A percentile compares a stretch with the other conserved stretches of the same genome.
phyloP scores from a whole-genome alignment of 2,329 filamentous ascomycete species.

The Nigrograna mackinnonii region DNA sequence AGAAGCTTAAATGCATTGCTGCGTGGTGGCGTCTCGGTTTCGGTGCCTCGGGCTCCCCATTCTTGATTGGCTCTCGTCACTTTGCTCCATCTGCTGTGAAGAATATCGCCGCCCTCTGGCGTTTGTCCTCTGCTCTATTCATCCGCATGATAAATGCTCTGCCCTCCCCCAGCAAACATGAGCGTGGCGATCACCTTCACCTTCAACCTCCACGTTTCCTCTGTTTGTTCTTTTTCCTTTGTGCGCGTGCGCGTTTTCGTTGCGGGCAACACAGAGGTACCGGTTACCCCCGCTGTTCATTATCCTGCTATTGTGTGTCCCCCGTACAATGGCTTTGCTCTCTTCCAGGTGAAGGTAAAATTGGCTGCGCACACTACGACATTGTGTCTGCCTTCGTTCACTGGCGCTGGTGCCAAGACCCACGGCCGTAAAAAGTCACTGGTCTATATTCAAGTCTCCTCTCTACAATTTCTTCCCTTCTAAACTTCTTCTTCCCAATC shows the following conservation, averaged over 20 bases:
- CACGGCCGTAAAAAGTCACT: too few relatives aligned
- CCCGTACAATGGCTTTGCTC: constrained; percentile 32
- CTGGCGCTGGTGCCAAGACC: constrained; percentile 13
- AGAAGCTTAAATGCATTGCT: constrained; percentile 34
- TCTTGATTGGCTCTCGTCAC: constrained; percentile 38
- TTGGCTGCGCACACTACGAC: constrained; percentile 18
- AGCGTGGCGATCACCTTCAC: constrained; percentile 16
- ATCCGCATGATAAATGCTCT: constrained; percentile 33
- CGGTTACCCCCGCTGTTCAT: background rate
- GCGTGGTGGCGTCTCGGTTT: constrained; percentile 39
- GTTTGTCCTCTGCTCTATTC: constrained; percentile 33
- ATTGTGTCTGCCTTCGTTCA: constrained; percentile 23
- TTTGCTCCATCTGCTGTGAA: constrained; percentile 23
- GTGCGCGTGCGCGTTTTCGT: constrained; percentile 14
- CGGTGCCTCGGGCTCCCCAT: constrained; percentile 22
- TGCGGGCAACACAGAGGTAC: constrained; percentile 15
- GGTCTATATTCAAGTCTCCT: too few relatives aligned
- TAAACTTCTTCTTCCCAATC: too few relatives aligned
- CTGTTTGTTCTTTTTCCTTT: constrained; percentile 17
- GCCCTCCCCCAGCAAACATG: constrained; percentile 15
- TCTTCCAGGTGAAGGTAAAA: constrained; percentile 23
- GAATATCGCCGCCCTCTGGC: constrained; percentile 20
- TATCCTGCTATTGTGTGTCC: constrained; percentile 5
- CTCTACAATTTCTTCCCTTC: too few relatives aligned
- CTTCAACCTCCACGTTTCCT: constrained; percentile 16